Base-by-base conservation (phyloP, 2,329 filamentous ascomycete species). In the Thelonectria rubi region DNA sequence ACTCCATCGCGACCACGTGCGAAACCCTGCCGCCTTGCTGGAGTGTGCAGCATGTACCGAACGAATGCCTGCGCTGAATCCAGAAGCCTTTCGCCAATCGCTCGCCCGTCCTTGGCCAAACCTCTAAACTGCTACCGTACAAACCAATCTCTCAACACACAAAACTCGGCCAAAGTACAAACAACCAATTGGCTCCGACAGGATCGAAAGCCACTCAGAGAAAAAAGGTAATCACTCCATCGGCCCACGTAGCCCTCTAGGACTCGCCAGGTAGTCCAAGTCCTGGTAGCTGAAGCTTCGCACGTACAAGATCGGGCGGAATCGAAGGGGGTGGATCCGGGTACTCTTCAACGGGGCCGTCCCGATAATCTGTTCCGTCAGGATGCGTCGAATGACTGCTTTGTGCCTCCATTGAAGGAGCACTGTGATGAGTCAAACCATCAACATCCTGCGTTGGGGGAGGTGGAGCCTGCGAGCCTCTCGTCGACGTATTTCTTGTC, bases 401-500 rank as follows among this genome's bases (percentile, higher is more conserved):
- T 7, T 63, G 68, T 5, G 65, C 58, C 51, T 70, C 71, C 61
- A 69, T 59, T 12, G 66, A 61, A 15, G 68, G 54, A 18, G 66
- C 62, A 12, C 64, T 65, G 5, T 63, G 60, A 6, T 69, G 69
- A 18, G 68, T 69, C 24, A 72, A 62, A 9, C 70, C 61, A 24
- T 72, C 65, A 3, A 56, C 32, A 20, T 60, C 56, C 40, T 73
- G 71, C 14, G 67, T 66, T 9, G 69, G 50, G 34, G 59, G 65
- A n/a, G 71, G 67, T 15, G 65, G 64, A n/a, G 58, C 67, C 5
- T 74, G 69, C 5, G 66, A 66, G n/a, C 70, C 72, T 58, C 73
- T 75, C 12, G 62, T 60, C 7, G 68, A 56, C 12, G 69, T 59
- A 76, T 95, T 97, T 24, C 85, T 84, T 17, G 53, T 60, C 80